Conservation (phyloP, 805 yeast species). For the Candida easanensis region DNA sequence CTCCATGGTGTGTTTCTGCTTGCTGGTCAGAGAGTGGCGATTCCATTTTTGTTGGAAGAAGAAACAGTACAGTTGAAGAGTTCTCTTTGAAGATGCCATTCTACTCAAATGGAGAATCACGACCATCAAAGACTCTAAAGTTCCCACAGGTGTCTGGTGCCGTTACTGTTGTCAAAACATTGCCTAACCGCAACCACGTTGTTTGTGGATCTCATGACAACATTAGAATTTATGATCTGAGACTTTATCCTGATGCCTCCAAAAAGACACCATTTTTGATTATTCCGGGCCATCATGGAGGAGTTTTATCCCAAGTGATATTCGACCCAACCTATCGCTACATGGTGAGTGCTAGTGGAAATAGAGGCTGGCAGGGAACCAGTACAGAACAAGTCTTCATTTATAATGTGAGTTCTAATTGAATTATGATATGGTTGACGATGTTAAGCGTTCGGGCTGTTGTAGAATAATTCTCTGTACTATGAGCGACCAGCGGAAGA, state of each 20-base stretch:
- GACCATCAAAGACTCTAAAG: slow-evolving; percentile 55
- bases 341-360: slow-evolving; percentile 89
- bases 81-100: slow-evolving; percentile 60
- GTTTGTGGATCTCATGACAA: slow-evolving; percentile 91
- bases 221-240: slow-evolving; percentile 78
- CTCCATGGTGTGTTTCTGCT: slow-evolving; percentile 94
- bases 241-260: slow-evolving; percentile 37
- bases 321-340: slow-evolving; percentile 88
- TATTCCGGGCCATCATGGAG: slow-evolving; percentile 96
- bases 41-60: slow-evolving; percentile 75
- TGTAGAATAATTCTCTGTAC: no score
- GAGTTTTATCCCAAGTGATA: slow-evolving; percentile 69
- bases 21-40: slow-evolving; percentile 88
- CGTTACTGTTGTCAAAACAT: slow-evolving; percentile 71
- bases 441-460: no score
- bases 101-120: slow-evolving; percentile 34
- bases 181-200: slow-evolving; percentile 78
- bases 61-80: slow-evolving; percentile 85
- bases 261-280: slow-evolving; percentile 70
- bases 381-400: slow-evolving; percentile 78
- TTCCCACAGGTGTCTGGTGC: slow-evolving; percentile 91
- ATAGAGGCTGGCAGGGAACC: slow-evolving; percentile 90
- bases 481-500: no score
- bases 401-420: slow-evolving; percentile 65
- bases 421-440: no score